Evolutionary conservation across 192 early-diverging fungal species (phyloP), one percentile per base, ranked within the genome.

Genomic region (Backusella mclennaniae): DNA sequence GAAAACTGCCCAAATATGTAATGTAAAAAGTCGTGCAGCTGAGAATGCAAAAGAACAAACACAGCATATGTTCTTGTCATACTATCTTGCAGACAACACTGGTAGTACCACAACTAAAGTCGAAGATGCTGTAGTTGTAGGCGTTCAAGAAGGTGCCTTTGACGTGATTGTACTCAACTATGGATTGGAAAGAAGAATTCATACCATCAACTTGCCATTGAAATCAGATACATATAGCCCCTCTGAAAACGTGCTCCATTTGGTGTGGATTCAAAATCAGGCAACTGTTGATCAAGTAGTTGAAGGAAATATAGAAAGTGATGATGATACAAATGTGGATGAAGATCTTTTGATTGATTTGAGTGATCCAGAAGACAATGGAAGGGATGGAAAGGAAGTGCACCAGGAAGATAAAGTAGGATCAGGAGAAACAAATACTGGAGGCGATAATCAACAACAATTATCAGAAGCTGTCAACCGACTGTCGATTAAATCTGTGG

Each of bases 21-120:
- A 96, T 80, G 87, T 88, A 36, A 87, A 90, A 49, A 93, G 93
- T 72, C 89, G 90, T 31, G 88, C 86, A 14, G 73, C 88, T 23
- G 91, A 92, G 76, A 86, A 89, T 69, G 94, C 93, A 6, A 89
- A 93, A 69, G 95, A 96, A 77, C 86, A 87, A 73, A 84, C 80
- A 29, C 84, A 79, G 44, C 84, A 86, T 72, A 83, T 96, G 0
- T 95, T 89, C 73, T 86, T 95, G 14, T 89, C 88, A 46, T 83
- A 87, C 6, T 88, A 89, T 66, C 81, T 96, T 29, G 63, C 72
- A 38, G 83, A 87, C 33, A 70, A 90, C 52, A 84, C 84, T 0
- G 46, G 76, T 33, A 68, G 56, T 33, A 73, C 81, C 23, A 83
- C 84, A 15, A 84, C 78, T 7, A 75, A 87, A 11, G 67, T 87